Conservation (phyloP, 305 asterid genomes). For the Plantago lanceolata region DNA sequence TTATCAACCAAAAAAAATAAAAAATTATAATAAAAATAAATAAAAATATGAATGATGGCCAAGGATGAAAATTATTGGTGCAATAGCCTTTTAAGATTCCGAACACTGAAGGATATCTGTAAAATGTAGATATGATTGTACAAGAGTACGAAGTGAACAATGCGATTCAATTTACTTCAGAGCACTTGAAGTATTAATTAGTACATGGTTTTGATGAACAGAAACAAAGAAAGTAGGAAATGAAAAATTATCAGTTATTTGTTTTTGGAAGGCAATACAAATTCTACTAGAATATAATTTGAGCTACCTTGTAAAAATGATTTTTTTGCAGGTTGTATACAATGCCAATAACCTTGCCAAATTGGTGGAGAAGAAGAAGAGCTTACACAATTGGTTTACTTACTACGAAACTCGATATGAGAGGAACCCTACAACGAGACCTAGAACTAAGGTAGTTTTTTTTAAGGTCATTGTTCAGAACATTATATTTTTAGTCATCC, state of each 20-base stretch:
- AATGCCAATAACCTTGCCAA: conserved; percentile 70
- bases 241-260: neutral
- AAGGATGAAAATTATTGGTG: neutral
- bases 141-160: too few species aligned
- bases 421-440: conserved; percentile 62
- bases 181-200: neutral
- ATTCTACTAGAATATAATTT: neutral
- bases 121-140: too few species aligned
- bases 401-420: conserved; percentile 78
- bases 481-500: neutral
- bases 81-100: neutral
- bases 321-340: conserved; percentile 68
- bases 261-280: neutral
- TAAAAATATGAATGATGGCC: neutral
- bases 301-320: conserved; percentile 18
- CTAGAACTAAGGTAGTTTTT: conserved; percentile 61
- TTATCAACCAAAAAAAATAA: too few species aligned
- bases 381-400: conserved; percentile 66
- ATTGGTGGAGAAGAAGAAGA: conserved; percentile 72
- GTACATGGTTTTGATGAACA: neutral
- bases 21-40: too few species aligned
- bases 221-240: neutral
- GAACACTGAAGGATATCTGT: neutral
- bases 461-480: conserved; percentile 10
- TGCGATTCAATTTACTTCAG: too few species aligned